Evolutionary conservation across 306 rosid species (phyloP).

Genomic region (Ziziphus jujuba): DNA sequence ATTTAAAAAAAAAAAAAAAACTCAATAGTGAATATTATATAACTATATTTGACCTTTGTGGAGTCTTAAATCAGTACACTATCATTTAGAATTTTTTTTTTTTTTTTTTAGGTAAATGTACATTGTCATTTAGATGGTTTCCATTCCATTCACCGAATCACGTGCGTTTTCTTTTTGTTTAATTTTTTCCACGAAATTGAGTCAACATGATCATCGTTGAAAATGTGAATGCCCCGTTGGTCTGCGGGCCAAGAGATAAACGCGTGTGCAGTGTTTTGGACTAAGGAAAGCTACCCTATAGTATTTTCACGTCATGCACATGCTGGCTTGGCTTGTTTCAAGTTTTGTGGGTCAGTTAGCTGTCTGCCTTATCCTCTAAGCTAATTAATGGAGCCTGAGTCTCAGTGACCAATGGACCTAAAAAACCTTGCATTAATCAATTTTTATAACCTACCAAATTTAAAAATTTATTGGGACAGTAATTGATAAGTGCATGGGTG

Average conservation of each 20-base stretch:
- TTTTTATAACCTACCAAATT: too few relatives aligned
- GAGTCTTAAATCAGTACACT: not conserved
- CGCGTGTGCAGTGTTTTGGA: not conserved
- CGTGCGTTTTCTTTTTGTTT: not conserved
- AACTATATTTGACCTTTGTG: too few relatives aligned
- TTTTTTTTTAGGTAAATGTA: too few relatives aligned
- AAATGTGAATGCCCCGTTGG: not conserved
- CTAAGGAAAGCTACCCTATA: not conserved
- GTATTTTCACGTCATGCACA: not conserved
- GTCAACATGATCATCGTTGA: slow-evolving; percentile 11
- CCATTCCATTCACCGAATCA: not conserved
- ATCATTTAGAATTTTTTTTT: not conserved
- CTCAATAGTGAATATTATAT: too few relatives aligned
- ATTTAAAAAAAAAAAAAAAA: too few relatives aligned
- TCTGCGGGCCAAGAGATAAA: slow-evolving; percentile 6
- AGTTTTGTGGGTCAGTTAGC: not conserved
- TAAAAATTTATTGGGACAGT: too few relatives aligned
- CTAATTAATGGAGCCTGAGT: not conserved
- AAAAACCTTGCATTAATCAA: too few relatives aligned
- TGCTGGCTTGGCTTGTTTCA: not conserved
- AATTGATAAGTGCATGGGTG: too few relatives aligned
- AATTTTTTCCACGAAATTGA: not conserved
- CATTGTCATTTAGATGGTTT: not conserved
- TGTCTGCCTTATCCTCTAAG: not conserved
- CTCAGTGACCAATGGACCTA: not conserved